phyloP scores from a whole-genome alignment of 2,329 filamentous ascomycete species.

The Saccharata proteae region DNA sequence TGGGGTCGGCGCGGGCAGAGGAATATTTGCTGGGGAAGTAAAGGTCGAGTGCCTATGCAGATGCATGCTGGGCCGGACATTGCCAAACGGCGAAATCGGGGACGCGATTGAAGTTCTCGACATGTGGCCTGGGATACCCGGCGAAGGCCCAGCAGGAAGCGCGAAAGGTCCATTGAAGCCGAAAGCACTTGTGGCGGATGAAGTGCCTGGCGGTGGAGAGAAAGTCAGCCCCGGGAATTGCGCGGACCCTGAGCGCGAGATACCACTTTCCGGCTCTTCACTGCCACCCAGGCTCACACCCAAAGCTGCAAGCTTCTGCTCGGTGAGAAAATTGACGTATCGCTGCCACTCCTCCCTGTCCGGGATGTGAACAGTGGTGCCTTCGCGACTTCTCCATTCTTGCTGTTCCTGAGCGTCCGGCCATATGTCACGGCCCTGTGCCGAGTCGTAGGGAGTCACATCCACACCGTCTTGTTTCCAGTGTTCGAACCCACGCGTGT shows the following conservation, averaged over 20 bases:
- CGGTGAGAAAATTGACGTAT: conserved; percentile 71
- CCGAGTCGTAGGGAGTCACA: conserved; percentile 11
- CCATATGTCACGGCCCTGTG: conserved; percentile 57
- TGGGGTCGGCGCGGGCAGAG: conserved; percentile 50
- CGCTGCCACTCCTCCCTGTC: conserved; percentile 62
- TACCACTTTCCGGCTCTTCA: conserved; percentile 49
- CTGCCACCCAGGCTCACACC: conserved; percentile 73
- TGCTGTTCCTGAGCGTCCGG: conserved; percentile 32
- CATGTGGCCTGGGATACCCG: conserved; percentile 36
- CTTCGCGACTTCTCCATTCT: conserved; percentile 42
- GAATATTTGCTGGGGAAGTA: conserved; percentile 55
- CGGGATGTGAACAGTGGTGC: conserved; percentile 56
- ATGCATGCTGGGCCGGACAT: conserved; percentile 38
- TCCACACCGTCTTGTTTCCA: conserved; percentile 31
- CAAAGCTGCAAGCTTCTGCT: conserved; percentile 84
- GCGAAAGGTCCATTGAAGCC: conserved; percentile 14
- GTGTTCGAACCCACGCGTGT: conserved; percentile 56
- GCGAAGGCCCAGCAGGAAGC: conserved; percentile 46
- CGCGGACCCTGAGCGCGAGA: conserved; percentile 61
- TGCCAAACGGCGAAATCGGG: conserved; percentile 54
- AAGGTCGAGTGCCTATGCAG: conserved; percentile 63
- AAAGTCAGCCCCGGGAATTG: conserved; percentile 68
- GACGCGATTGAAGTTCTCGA: conserved; percentile 55
- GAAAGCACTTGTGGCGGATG: conserved; percentile 58
- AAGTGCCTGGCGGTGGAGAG: conserved; percentile 70